Conservation (phyloP, 306 rosid genomes). For the Acacia melanoxylon region DNA sequence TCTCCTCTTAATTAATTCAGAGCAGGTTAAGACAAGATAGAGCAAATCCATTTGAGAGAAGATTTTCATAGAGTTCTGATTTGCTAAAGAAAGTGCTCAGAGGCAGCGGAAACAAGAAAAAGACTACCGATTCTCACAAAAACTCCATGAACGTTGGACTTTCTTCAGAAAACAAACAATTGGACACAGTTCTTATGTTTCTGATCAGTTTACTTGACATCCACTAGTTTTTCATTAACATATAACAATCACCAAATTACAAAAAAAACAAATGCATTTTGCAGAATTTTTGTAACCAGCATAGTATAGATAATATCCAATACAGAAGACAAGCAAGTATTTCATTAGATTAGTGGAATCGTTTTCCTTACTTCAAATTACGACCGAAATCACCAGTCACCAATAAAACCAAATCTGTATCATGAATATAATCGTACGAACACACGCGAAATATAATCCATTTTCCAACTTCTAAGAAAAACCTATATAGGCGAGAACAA, state of each 20-base stretch:
- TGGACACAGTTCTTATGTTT: background rate
- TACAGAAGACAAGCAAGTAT: background rate
- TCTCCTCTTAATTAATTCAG: background rate
- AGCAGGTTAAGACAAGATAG: background rate
- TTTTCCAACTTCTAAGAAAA: background rate
- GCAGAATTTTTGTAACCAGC: background rate
- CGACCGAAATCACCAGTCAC: background rate
- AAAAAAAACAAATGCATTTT: background rate
- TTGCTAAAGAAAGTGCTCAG: background rate
- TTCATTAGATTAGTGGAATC: background rate
- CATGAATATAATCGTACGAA: no score
- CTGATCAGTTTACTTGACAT: background rate
- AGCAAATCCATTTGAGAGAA: background rate
- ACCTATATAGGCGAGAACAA: no score
- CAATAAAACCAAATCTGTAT: background rate
- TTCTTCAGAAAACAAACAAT: background rate
- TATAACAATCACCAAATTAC: background rate
- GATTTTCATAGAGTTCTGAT: background rate
- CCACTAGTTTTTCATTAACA: background rate
- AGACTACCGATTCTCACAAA: background rate
- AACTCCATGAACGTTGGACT: background rate
- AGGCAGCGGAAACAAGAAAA: background rate
- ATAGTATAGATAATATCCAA: background rate
- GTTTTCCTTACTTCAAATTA: background rate
- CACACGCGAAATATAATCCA: background rate